These are phyloP conservation scores for Podaxis sp. DNA, from an alignment of 768 basidiomycete species.

Conservation along the genomic window DNA sequence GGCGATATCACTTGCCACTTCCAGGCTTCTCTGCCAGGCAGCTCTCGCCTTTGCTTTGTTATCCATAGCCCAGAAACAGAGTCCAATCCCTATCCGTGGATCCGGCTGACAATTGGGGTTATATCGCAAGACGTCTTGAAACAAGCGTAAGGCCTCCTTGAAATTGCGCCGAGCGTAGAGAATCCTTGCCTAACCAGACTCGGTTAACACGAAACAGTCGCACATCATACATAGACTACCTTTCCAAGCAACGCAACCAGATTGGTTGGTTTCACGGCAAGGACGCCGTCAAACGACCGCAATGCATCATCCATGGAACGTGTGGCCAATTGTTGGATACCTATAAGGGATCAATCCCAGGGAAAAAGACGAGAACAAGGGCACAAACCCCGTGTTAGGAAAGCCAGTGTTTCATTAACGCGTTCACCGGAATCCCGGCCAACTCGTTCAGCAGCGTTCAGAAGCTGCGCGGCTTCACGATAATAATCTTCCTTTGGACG, in stretches of 20 bases:
- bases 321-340: slow-evolving; percentile 78
- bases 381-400: slow-evolving; percentile 65
- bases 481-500: slow-evolving; percentile 70
- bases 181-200: slow-evolving; percentile 68
- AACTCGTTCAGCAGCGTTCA: slow-evolving; percentile 61
- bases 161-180: slow-evolving; percentile 78
- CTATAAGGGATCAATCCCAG: slow-evolving; percentile 36
- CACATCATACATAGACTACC: slow-evolving; percentile 37
- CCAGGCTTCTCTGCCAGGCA: slow-evolving; percentile 89
- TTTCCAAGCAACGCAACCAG: slow-evolving; percentile 87
- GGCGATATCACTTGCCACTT: slow-evolving; percentile 56
- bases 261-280: slow-evolving; percentile 80
- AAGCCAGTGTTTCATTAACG: slow-evolving; percentile 54
- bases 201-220: neutral
- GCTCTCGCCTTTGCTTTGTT: slow-evolving; percentile 78
- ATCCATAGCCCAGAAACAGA: slow-evolving; percentile 91
- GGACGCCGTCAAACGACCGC: slow-evolving; percentile 77
- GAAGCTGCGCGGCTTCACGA: slow-evolving; percentile 63
- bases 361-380: neutral
- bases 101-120: slow-evolving; percentile 85
- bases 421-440: slow-evolving; percentile 61
- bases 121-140: slow-evolving; percentile 80
- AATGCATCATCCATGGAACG: slow-evolving; percentile 82
- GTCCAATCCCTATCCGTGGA: slow-evolving; percentile 92
- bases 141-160: slow-evolving; percentile 76